Conservation (phyloP, 306 rosid species). For the Vigna nakashimae region DNA sequence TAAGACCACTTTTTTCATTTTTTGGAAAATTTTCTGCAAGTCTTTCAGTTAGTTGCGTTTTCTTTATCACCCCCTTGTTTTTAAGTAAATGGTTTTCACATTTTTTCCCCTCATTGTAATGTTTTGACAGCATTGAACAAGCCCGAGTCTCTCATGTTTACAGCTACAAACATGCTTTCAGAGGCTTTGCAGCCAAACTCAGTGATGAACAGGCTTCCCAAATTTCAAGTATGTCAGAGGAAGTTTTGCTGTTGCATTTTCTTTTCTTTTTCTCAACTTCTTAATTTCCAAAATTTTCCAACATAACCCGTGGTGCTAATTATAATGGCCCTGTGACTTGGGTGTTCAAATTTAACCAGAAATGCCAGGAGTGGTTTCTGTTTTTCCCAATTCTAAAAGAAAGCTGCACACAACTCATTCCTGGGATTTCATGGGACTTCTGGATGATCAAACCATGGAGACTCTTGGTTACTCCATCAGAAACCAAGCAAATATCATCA, state of each 20-base stretch:
- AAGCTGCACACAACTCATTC: slow-evolving; percentile 87
- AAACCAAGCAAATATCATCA: slow-evolving; percentile 80
- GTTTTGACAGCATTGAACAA: slow-evolving; percentile 60
- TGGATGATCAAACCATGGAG: slow-evolving; percentile 75
- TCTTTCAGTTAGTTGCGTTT: not conserved
- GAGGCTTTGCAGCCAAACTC: slow-evolving; percentile 86
- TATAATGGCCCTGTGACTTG: slow-evolving; percentile 17
- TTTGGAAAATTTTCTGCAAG: not conserved
- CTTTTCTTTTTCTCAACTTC: slow-evolving; percentile 5
- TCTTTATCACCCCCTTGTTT: not conserved
- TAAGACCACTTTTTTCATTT: not conserved
- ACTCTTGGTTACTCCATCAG: slow-evolving; percentile 68
- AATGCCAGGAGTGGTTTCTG: slow-evolving; percentile 83
- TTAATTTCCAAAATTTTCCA: not conserved
- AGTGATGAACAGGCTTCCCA: slow-evolving; percentile 71
- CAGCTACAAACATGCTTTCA: slow-evolving; percentile 75
- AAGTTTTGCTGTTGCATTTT: not conserved
- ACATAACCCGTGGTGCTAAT: not conserved
- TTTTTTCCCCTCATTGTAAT: not conserved
- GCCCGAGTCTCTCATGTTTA: slow-evolving; percentile 79
- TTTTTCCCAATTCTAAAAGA: slow-evolving; percentile 79
- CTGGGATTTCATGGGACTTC: slow-evolving; percentile 93
- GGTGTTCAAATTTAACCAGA: slow-evolving; percentile 55
- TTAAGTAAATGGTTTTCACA: not conserved
- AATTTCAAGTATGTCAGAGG: slow-evolving; percentile 64